Evolutionary conservation across 768 basidiomycete genomes (phyloP).

Genomic region (Mycena galericulata): DNA sequence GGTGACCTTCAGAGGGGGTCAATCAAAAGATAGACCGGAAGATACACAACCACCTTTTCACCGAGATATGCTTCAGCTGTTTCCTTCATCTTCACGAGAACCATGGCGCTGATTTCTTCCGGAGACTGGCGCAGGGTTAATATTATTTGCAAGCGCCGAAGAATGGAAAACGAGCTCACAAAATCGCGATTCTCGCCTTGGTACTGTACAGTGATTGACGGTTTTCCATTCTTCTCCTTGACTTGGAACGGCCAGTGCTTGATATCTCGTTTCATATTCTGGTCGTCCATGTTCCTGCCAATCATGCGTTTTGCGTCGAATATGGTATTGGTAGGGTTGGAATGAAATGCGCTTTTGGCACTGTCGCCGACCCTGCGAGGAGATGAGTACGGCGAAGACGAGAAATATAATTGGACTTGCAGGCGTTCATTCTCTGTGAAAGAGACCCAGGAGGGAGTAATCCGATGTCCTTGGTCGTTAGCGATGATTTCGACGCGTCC

Average conservation of each 20-base stretch:
- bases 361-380: slow-evolving; percentile 52
- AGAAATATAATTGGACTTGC: slow-evolving; percentile 29
- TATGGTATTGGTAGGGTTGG: slow-evolving; percentile 62
- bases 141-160: neutral
- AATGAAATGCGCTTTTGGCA: slow-evolving; percentile 57
- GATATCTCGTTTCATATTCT: slow-evolving; percentile 58
- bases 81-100: slow-evolving; percentile 77
- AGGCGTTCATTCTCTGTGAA: slow-evolving; percentile 72
- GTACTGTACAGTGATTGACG: slow-evolving; percentile 61
- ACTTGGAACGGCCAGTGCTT: slow-evolving; percentile 55
- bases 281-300: slow-evolving; percentile 57
- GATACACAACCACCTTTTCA: slow-evolving; percentile 52
- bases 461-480: slow-evolving; percentile 70
- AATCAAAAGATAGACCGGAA: neutral
- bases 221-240: slow-evolving; percentile 54
- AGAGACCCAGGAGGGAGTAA: slow-evolving; percentile 72
- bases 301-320: slow-evolving; percentile 69
- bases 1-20: slow-evolving; percentile 41
- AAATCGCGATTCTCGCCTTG: slow-evolving; percentile 60
- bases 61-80: slow-evolving; percentile 79
- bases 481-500: slow-evolving; percentile 73
- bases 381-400: neutral
- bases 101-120: slow-evolving; percentile 78
- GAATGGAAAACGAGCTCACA: slow-evolving; percentile 41
- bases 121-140: slow-evolving; percentile 54